These are phyloP conservation scores for Coemansia sp. DNA, from an alignment of 192 early-diverging fungal genomes.

Conservation along the genomic window DNA sequence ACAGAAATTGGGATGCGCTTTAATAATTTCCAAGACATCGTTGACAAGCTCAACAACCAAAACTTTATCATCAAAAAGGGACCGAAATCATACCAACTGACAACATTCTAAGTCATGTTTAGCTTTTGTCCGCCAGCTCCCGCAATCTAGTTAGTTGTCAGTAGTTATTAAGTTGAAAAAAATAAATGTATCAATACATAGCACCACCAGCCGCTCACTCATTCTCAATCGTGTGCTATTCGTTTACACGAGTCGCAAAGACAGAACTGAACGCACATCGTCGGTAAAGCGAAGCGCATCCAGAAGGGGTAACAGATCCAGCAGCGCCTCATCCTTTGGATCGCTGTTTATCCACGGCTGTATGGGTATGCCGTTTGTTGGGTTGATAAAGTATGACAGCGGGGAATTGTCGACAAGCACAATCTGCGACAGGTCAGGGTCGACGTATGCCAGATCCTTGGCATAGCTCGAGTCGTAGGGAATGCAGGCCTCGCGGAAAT, in stretches of 20 bases:
- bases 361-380: conserved; percentile 70
- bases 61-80: conserved; percentile 74
- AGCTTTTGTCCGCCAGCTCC: neutral
- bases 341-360: conserved; percentile 70
- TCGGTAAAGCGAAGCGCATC: conserved; percentile 60
- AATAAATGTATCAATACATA: neutral
- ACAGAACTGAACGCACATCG: conserved; percentile 63
- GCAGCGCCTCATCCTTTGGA: conserved; percentile 63
- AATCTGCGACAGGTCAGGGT: conserved; percentile 63
- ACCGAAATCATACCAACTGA: conserved; percentile 61
- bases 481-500: conserved; percentile 68
- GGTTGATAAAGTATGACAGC: conserved; percentile 72
- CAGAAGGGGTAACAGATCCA: conserved; percentile 61
- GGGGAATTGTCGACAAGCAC: conserved; percentile 74
- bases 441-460: conserved; percentile 65
- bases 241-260: conserved; percentile 38
- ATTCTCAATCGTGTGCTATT: neutral
- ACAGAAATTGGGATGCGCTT: conserved; percentile 57
- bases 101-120: conserved; percentile 27
- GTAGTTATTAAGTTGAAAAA: neutral
- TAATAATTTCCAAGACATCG: conserved; percentile 62
- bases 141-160: neutral
- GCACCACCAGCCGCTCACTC: neutral
- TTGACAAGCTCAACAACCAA: conserved; percentile 74
- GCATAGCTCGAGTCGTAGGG: conserved; percentile 64